Evolutionary conservation across 2,329 filamentous ascomycete species (phyloP).

Genomic region (Clonostachys byssicola): DNA sequence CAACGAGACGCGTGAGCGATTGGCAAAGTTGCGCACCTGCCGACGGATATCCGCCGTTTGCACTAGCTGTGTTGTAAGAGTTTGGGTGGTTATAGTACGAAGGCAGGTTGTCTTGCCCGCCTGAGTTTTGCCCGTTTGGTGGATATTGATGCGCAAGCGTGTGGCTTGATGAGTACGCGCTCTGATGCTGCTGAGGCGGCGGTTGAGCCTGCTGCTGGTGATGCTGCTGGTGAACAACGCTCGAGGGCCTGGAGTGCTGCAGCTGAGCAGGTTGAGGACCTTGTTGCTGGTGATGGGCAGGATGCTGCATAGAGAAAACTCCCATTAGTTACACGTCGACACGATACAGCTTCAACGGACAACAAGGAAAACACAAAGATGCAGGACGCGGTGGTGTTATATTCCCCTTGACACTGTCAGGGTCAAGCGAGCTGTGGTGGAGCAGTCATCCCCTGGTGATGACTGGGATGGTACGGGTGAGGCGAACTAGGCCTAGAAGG

Average conservation of each 20-base stretch:
- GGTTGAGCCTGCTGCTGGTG: slow-evolving; percentile 60
- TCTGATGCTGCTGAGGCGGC: slow-evolving; percentile 54
- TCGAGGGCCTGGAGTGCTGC: slow-evolving; percentile 67
- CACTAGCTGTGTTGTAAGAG: slow-evolving; percentile 78
- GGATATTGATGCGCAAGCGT: slow-evolving; percentile 65
- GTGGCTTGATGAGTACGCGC: slow-evolving; percentile 65
- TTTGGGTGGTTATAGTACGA: slow-evolving; percentile 79
- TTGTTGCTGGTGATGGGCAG: slow-evolving; percentile 69
- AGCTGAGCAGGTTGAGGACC: slow-evolving; percentile 64
- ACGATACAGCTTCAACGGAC: slow-evolving; percentile 26
- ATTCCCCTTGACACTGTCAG: slow-evolving; percentile 41
- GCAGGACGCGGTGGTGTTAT: slow-evolving; percentile 46
- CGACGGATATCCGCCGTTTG: slow-evolving; percentile 79
- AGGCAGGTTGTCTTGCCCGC: slow-evolving; percentile 60
- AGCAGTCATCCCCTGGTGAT: slow-evolving; percentile 31
- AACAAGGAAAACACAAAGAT: slow-evolving; percentile 29
- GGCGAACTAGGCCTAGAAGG: slow-evolving; percentile 40
- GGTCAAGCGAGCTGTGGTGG: slow-evolving; percentile 34
- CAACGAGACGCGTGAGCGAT: background rate
- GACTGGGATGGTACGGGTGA: slow-evolving; percentile 46
- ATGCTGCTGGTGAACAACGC: slow-evolving; percentile 66
- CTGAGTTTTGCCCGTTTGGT: slow-evolving; percentile 56
- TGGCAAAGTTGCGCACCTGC: slow-evolving; percentile 62
- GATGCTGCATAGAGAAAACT: slow-evolving; percentile 67
- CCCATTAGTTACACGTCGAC: slow-evolving; percentile 49